A percentile compares a stretch with the other conserved stretches of the same genome.
Conservation (phyloP, 2,329 filamentous ascomycete species). For the Aureobasidium leucospermi region DNA sequence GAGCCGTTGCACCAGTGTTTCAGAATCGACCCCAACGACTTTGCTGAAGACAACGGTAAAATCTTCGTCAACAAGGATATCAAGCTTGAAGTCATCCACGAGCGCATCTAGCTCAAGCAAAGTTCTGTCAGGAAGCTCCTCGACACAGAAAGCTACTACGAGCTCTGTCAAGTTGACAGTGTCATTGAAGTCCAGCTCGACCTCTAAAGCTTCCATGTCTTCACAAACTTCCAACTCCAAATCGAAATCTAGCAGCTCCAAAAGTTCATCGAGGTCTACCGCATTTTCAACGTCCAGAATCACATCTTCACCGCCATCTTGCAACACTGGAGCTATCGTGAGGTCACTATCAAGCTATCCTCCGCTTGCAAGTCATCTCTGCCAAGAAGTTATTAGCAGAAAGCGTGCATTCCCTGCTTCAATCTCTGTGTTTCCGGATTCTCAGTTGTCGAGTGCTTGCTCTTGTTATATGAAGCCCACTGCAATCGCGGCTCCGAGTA, state of each 20-base stretch:
- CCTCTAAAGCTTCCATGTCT: too few species aligned
- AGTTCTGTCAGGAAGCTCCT: too few species aligned
- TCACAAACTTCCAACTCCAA: too few species aligned
- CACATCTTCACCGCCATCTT: slow-evolving; percentile 3
- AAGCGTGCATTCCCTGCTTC: not conserved
- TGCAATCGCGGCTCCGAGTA: not conserved
- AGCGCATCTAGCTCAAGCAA: not conserved
- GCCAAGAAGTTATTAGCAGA: not conserved
- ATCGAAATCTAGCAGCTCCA: too few species aligned
- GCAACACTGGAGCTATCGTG: not conserved
- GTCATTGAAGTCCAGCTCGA: too few species aligned
- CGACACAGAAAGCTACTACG: too few species aligned
- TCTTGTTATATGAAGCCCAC: not conserved
- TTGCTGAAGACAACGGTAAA: not conserved
- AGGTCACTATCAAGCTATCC: not conserved
- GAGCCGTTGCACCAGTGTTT: not conserved
- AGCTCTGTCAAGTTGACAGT: too few species aligned
- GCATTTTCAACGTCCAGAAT: not conserved
- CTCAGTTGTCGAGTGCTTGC: not conserved
- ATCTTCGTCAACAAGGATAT: not conserved
- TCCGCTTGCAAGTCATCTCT: not conserved
- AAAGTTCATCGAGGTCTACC: too few species aligned
- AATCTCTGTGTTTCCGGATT: not conserved
- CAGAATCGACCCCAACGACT: not conserved
- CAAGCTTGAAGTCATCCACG: not conserved